Conservation (phyloP, 495 filamentous ascomycete species). For the Aeminium ludgeri region DNA sequence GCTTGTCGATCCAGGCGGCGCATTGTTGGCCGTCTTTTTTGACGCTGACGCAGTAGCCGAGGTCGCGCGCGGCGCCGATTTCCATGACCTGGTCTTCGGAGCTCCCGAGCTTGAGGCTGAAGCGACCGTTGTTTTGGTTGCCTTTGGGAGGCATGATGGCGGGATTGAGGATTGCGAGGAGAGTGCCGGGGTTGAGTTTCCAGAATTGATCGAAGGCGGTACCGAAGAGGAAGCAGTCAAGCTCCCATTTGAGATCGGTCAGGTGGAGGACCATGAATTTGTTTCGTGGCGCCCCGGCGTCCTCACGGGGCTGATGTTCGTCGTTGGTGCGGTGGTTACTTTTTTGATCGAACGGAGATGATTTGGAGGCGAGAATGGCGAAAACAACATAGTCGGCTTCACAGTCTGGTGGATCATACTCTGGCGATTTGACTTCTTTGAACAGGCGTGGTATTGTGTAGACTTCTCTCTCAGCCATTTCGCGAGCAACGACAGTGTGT, state of each 20-base stretch:
- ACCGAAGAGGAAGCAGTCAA: conserved; percentile 86
- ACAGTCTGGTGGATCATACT: conserved; percentile 70
- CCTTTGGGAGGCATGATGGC: conserved; percentile 70
- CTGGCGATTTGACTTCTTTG: conserved; percentile 59
- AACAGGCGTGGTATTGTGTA: conserved; percentile 71
- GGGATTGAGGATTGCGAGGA: conserved; percentile 90
- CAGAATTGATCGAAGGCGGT: conserved; percentile 80
- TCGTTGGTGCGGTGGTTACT: conserved; percentile 27
- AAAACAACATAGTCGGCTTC: conserved; percentile 78
- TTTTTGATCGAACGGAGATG: conserved; percentile 56
- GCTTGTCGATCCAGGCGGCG: conserved; percentile 66
- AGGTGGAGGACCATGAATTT: conserved; percentile 88
- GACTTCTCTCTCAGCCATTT: conserved; percentile 55
- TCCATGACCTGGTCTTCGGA: conserved; percentile 82
- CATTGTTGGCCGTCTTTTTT: conserved; percentile 74
- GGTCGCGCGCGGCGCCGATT: conserved; percentile 66
- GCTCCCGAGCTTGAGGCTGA: conserved; percentile 64
- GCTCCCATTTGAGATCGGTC: conserved; percentile 75
- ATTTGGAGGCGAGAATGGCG: conserved; percentile 74
- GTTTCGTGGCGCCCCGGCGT: conserved; percentile 27
- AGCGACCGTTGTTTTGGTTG: conserved; percentile 45
- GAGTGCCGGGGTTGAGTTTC: conserved; percentile 68
- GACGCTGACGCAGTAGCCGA: conserved; percentile 72
- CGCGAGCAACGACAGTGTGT: conserved; percentile 58
- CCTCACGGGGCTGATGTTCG: conserved; percentile 19